A percentile compares a stretch with the other conserved stretches of the same genome.
These are phyloP conservation scores for Teratosphaeria zuluensis DNA, from an alignment of 2,329 filamentous ascomycete species.

Conservation along the genomic window DNA sequence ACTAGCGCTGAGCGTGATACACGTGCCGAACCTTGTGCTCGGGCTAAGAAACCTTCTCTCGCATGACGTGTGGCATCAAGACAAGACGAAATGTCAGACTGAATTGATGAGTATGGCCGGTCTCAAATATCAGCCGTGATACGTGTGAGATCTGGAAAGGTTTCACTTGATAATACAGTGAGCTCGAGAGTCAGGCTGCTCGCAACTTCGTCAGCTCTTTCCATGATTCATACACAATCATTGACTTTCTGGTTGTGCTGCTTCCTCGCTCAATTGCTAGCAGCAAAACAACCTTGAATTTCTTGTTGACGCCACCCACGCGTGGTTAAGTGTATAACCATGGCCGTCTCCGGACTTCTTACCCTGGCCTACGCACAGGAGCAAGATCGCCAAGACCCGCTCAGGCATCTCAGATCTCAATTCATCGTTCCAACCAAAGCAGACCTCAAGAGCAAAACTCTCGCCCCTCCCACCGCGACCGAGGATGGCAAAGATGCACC, in stretches of 20 bases:
- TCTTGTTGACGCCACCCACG: neutral
- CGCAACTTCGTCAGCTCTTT: neutral
- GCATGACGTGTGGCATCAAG: neutral
- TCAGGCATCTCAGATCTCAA: slow-evolving; percentile 46
- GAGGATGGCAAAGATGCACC: slow-evolving; percentile 25
- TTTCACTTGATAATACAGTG: too few species aligned
- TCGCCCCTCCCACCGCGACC: slow-evolving; percentile 26
- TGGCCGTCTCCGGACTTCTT: neutral
- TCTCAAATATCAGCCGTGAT: neutral
- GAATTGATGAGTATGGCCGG: neutral
- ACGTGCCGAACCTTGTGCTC: too few species aligned
- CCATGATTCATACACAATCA: neutral
- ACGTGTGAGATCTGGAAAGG: too few species aligned
- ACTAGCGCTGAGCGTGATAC: neutral
- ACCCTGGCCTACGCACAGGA: slow-evolving; percentile 12
- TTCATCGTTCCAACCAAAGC: slow-evolving; percentile 69
- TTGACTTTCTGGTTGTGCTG: neutral
- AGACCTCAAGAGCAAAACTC: slow-evolving; percentile 56
- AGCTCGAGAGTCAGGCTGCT: neutral
- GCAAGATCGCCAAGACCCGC: slow-evolving; percentile 29
- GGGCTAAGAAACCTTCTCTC: too few species aligned
- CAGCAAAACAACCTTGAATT: neutral
- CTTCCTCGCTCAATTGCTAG: neutral
- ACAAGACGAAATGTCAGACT: neutral
- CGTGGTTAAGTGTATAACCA: neutral